Percentiles rank a stretch among this genome's conserved stretches.
Evolutionary conservation across 225 moss, liverwort and hornwort genomes (phyloP).

Genomic region (Pseudoscleropodium purum): DNA sequence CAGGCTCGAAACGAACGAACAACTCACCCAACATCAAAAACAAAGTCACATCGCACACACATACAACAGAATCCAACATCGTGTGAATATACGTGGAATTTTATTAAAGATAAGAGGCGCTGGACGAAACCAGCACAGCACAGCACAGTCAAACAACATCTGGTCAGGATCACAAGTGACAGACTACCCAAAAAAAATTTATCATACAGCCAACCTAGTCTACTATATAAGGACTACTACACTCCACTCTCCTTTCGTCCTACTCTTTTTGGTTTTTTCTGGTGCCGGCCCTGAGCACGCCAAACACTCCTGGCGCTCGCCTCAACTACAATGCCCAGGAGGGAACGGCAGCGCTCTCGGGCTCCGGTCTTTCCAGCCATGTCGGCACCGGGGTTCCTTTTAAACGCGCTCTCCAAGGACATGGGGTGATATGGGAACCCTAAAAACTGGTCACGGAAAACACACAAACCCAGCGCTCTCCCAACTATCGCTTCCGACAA

Average conservation of each 20-base stretch:
- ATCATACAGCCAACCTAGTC: constrained; percentile 12
- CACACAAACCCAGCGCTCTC: not conserved
- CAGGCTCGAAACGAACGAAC: not conserved
- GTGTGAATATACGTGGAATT: not conserved
- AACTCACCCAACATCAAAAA: not conserved
- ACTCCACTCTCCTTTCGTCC: constrained; percentile 1
- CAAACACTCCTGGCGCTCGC: not conserved
- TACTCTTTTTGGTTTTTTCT: constrained; percentile 11
- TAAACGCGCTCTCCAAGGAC: constrained; percentile 11
- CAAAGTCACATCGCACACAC: fast-evolving
- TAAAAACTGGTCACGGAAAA: not conserved
- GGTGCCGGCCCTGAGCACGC: not conserved
- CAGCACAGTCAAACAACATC: not conserved
- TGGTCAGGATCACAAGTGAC: not conserved
- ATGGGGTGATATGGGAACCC: constrained; percentile 21
- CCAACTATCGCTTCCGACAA: not conserved
- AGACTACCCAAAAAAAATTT: constrained; percentile 3
- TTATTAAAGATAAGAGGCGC: not conserved
- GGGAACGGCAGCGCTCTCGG: not conserved
- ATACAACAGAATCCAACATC: too few species aligned
- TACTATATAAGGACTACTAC: not conserved
- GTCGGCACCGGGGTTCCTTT: not conserved
- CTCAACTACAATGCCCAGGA: too few species aligned
- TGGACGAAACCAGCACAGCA: not conserved
- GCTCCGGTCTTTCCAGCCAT: not conserved